Evolutionary conservation across 2,329 filamentous ascomycete species (phyloP).

Genomic region (Leptographium wingfieldii): DNA sequence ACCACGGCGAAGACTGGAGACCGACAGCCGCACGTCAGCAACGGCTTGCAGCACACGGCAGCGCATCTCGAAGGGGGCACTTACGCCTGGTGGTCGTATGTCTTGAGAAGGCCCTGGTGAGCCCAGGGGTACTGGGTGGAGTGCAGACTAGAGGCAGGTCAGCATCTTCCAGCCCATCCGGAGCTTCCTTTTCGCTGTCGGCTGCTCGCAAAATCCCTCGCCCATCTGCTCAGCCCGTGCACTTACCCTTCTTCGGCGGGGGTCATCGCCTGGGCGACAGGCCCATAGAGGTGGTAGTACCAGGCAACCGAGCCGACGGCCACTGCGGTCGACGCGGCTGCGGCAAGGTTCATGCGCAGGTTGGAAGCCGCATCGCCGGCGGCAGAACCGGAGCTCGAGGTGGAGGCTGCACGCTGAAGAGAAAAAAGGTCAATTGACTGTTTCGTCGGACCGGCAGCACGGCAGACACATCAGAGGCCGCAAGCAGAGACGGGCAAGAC

Average conservation of each 20-base stretch:
- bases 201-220: background rate
- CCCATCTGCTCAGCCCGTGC: slow-evolving; percentile 12
- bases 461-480: background rate
- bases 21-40: slow-evolving; percentile 1
- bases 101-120: slow-evolving; percentile 83
- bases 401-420: slow-evolving; percentile 52
- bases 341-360: slow-evolving; percentile 75
- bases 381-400: slow-evolving; percentile 58
- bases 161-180: background rate
- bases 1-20: slow-evolving; percentile 76
- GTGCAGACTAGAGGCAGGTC: slow-evolving; percentile 56
- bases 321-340: slow-evolving; percentile 72
- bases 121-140: slow-evolving; percentile 90
- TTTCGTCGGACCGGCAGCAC: background rate
- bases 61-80: slow-evolving; percentile 22
- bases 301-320: slow-evolving; percentile 84
- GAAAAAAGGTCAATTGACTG: slow-evolving; percentile 8
- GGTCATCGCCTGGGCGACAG: slow-evolving; percentile 76
- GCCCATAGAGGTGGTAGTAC: slow-evolving; percentile 95
- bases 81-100: slow-evolving; percentile 94
- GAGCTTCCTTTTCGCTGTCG: background rate
- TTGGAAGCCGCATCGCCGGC: slow-evolving; percentile 47
- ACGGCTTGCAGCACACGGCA: background rate
- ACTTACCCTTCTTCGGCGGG: slow-evolving; percentile 97
- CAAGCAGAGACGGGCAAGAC: background rate